These are phyloP conservation scores for Diaporthe eres DNA, from an alignment of 2,329 filamentous ascomycete species.

Conservation along the genomic window DNA sequence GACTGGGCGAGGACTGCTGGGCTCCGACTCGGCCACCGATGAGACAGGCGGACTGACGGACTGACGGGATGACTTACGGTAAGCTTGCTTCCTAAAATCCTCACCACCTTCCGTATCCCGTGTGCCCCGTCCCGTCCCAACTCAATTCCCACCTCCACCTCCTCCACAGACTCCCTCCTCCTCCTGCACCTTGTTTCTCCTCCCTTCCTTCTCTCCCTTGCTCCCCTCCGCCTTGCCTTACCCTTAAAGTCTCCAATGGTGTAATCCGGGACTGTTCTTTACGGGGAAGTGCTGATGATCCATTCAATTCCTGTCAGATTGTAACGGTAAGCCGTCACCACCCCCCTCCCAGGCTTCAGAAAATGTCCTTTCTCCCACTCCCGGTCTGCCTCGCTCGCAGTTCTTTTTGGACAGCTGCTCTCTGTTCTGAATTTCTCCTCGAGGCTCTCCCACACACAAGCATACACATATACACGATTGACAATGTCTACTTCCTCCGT, in stretches of 20 bases:
- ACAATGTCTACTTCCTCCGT: not conserved
- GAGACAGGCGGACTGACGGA: not conserved
- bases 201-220: not conserved
- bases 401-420: not conserved
- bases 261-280: slow-evolving; percentile 5
- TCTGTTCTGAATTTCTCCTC: not conserved
- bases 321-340: slow-evolving; percentile 20
- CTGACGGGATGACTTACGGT: slow-evolving; percentile 23
- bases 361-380: not conserved
- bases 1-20: not conserved
- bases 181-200: not conserved
- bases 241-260: slow-evolving; percentile 3
- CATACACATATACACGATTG: not conserved
- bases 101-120: slow-evolving; percentile 33
- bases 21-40: slow-evolving; percentile 32
- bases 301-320: slow-evolving; percentile 10
- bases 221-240: not conserved
- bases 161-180: not conserved
- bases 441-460: not conserved
- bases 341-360: not conserved
- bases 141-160: not conserved
- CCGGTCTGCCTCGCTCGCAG: not conserved
- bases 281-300: slow-evolving; percentile 18
- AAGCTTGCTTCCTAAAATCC: slow-evolving; percentile 5
- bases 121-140: slow-evolving; percentile 16